These are phyloP conservation scores for Fusarium nisikadoi DNA, from an alignment of 2,329 filamentous ascomycete genomes.

Conservation along the genomic window DNA sequence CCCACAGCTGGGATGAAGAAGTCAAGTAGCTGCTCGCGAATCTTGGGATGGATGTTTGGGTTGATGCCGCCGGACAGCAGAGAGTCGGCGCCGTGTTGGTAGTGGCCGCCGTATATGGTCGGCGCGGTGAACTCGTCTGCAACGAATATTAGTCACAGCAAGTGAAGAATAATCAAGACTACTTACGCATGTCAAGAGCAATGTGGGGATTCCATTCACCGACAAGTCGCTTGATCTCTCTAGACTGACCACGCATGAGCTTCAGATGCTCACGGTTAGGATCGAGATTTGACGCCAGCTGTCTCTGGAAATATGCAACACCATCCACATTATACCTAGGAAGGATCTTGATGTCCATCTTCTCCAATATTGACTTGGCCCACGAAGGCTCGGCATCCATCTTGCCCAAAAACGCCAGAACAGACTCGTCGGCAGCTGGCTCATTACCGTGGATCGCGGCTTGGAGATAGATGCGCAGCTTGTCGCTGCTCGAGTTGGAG, in stretches of 20 bases:
- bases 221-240: constrained; percentile 1
- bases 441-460: constrained; percentile 22
- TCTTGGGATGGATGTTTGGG: constrained; percentile 8
- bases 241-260: constrained; percentile 1
- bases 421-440: constrained; percentile 10
- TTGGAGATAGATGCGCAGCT: constrained; percentile 6
- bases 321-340: constrained; percentile 19
- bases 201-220: constrained; percentile 17
- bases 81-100: constrained; percentile 7
- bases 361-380: constrained; percentile 7
- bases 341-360: constrained; percentile 25
- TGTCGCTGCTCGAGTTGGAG: background rate
- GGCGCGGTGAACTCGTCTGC: constrained; percentile 5
- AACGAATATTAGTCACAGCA: accelerated
- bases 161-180: accelerated
- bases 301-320: constrained; percentile 20
- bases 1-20: constrained; percentile 18
- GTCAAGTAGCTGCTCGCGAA: constrained; percentile 4
- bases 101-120: constrained; percentile 5
- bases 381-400: constrained; percentile 17
- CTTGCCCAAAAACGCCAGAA: constrained; percentile 6
- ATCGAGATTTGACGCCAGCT: constrained; percentile 7
- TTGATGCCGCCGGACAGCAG: constrained; percentile 1
- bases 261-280: constrained; percentile 16
- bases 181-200: constrained; percentile 11